phyloP scores from a whole-genome alignment of 345 rosid genomes.

The Tarenaya hassleriana region DNA sequence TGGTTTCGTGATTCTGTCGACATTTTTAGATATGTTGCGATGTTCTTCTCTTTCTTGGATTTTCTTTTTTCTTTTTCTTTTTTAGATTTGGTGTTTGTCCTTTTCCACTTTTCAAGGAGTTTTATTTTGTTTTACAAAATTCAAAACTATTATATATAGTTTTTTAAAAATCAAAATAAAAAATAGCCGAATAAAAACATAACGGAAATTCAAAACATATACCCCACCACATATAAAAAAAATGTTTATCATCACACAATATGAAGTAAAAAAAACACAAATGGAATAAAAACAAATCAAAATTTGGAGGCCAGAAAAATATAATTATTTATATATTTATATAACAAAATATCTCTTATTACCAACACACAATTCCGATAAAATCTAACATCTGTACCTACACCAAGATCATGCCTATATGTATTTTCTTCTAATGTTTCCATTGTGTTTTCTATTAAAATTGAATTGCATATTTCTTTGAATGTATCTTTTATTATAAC shows the following conservation, averaged over 20 bases:
- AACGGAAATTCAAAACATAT: not conserved
- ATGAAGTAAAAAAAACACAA: too few species aligned
- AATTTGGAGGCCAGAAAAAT: not conserved
- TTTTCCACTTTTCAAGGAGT: too few species aligned
- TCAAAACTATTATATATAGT: constrained; percentile 1
- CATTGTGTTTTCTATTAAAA: too few species aligned
- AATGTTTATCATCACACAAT: too few species aligned
- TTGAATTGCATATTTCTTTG: too few species aligned
- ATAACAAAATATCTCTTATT: too few species aligned
- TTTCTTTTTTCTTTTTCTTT: too few species aligned
- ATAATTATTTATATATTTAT: too few species aligned
- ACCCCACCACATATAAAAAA: not conserved
- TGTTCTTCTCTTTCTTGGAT: constrained; percentile 1
- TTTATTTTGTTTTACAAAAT: not conserved
- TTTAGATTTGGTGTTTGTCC: too few species aligned
- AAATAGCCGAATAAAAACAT: not conserved
- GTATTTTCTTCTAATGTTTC: not conserved
- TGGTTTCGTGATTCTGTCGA: constrained; percentile 31
- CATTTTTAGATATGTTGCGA: constrained; percentile 45
- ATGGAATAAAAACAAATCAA: not conserved
- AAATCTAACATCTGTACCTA: not conserved
- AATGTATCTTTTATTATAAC: too few species aligned
- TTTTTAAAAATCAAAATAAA: not conserved
- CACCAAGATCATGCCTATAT: not conserved
- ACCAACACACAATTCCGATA: too few species aligned